Base-by-base conservation (phyloP, 345 rosid species). In the Moringa oleifera region DNA sequence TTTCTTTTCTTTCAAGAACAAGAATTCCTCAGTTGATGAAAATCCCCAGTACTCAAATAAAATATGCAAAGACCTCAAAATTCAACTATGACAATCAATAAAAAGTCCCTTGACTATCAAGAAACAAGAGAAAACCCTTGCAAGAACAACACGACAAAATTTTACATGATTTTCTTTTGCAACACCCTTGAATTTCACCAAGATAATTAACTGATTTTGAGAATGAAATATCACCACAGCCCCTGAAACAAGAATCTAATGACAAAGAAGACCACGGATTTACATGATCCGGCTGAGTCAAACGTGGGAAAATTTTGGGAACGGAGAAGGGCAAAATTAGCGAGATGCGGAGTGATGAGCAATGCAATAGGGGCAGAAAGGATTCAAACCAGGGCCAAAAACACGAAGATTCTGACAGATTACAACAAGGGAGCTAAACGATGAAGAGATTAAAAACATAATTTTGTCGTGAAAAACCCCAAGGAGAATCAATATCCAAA, bases 361-460 rank as follows among this genome's bases (percentile, higher is more conserved):
- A 20, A 94, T 51, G 85, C 99, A 94, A 71, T 79, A 88, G 5
- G 99, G 99, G 70, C 81, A 71, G 73, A 82, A 85, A 0, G 97
- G 97, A 88, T 90, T 94, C 89, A 90, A 81, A 52, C 85, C 95
- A 53, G 99, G 97, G 19, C 97, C 99, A 45, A 94, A 75, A 52
- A 74, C 95, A 67, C 96, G 90, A 53, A 88, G 88, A 69, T 81
- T 93, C 61, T 77, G 80, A 57, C 59, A 73, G 51, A 70, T 25
- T 7, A 73, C 28, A 55, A 79, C 37, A 45, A 83, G 53, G 55
- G 73, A 61, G 75, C 72, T 76, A 68, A 63, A 69, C 28, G 78
- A 62, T 16, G 85, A 77, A 55, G 85, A 77, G 53, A 58, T 57
- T 22, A 77, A 54, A 73, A 79, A 68, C 98, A 92, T 91, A 76